Evolutionary conservation across 176 grass and related monocot genomes (phyloP).

Genomic region (Aegilops umbellulata): DNA sequence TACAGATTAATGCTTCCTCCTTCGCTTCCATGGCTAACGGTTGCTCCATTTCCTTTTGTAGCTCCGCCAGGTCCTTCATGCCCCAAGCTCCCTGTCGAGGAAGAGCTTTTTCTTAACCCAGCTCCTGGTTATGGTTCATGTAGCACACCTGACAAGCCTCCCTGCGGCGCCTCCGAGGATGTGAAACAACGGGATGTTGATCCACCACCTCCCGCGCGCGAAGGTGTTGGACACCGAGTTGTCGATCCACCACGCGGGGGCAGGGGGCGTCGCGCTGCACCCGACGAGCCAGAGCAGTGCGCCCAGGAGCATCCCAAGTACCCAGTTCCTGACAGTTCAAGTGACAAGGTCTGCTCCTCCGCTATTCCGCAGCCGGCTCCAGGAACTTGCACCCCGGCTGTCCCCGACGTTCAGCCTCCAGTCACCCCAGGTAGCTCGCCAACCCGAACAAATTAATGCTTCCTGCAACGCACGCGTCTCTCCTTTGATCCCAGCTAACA

Average conservation of each 20-base stretch:
- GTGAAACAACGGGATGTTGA: background rate
- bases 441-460: background rate
- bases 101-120: background rate
- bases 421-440: background rate
- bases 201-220: background rate
- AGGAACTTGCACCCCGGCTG: background rate
- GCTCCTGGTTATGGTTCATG: no score
- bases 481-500: background rate
- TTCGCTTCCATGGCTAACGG: background rate
- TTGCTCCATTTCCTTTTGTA: background rate
- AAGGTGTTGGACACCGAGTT: background rate
- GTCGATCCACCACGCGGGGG: background rate
- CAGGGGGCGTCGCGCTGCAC: background rate
- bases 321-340: background rate
- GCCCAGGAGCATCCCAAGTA: background rate
- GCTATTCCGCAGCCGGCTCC: background rate
- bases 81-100: background rate
- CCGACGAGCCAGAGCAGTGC: background rate
- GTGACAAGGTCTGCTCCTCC: background rate
- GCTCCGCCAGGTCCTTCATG: background rate
- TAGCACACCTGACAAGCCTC: background rate
- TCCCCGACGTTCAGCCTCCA: background rate
- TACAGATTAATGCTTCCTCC: background rate
- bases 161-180: background rate
- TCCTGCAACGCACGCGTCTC: background rate